phyloP scores from a whole-genome alignment of 2,329 filamentous ascomycete species.

The Colletotrichum coccodes region DNA sequence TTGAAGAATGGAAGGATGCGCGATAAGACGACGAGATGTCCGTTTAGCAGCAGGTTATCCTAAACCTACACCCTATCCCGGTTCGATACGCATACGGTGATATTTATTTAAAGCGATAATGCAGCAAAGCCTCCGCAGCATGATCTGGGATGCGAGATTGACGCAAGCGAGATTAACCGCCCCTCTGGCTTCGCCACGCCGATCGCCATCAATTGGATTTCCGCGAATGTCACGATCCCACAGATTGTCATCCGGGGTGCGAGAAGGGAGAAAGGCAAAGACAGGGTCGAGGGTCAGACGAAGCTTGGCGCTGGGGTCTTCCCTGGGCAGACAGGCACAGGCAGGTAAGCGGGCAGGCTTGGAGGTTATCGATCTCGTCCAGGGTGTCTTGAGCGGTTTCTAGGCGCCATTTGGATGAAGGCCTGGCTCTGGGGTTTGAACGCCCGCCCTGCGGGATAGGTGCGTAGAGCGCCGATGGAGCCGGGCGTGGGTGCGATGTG shows the following conservation, averaged over 20 bases:
- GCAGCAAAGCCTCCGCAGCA: not conserved
- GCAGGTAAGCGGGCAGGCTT: not conserved
- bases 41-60: no score
- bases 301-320: not conserved
- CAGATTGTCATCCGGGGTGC: not conserved
- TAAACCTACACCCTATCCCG: not conserved
- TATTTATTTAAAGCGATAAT: not conserved
- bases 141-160: not conserved
- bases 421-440: no score
- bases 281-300: not conserved
- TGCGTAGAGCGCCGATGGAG: not conserved
- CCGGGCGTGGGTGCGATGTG: not conserved
- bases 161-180: conserved; percentile 27
- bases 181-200: conserved; percentile 4
- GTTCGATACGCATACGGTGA: not conserved
- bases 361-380: not conserved
- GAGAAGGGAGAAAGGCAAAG: not conserved
- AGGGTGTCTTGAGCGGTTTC: not conserved
- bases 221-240: not conserved
- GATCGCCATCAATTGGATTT: conserved; percentile 24
- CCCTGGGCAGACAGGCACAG: not conserved
- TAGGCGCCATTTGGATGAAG: not conserved
- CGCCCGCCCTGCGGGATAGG: no score
- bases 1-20: not conserved
- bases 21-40: not conserved